Conservation (phyloP, 345 rosid species). For the Gossypium thurberi region DNA sequence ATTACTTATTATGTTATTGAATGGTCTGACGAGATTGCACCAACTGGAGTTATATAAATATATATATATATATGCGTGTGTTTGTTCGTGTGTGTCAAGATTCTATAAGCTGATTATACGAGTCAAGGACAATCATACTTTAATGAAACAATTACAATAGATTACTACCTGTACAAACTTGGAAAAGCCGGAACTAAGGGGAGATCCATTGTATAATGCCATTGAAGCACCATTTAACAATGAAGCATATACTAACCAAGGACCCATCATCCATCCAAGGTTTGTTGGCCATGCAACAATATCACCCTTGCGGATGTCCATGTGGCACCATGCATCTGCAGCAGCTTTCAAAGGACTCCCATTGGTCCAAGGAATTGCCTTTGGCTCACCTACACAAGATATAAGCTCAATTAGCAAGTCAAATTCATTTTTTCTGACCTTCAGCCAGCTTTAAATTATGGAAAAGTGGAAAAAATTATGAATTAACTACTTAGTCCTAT, state of each 20-base stretch:
- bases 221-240: conserved; percentile 83
- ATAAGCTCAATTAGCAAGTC: conserved; percentile 10
- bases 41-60: background rate
- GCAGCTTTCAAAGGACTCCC: conserved; percentile 77
- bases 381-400: conserved; percentile 77
- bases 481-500: background rate
- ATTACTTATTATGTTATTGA: background rate
- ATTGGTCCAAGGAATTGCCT: conserved; percentile 93
- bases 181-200: conserved; percentile 75
- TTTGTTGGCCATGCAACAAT: conserved; percentile 96
- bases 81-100: background rate
- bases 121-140: background rate
- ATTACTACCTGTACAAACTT: conserved; percentile 82
- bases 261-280: conserved; percentile 99
- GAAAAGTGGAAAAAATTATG: background rate
- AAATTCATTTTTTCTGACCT: background rate
- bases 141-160: background rate
- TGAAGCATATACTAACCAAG: conserved; percentile 95
- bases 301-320: conserved; percentile 73
- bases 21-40: background rate
- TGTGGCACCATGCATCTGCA: conserved; percentile 99
- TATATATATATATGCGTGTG: background rate
- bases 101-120: background rate
- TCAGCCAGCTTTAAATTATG: background rate
- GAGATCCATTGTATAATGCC: conserved; percentile 90